Base-by-base conservation (phyloP, 202 grass and related monocot species). In the Cymbopogon flexuosus region DNA sequence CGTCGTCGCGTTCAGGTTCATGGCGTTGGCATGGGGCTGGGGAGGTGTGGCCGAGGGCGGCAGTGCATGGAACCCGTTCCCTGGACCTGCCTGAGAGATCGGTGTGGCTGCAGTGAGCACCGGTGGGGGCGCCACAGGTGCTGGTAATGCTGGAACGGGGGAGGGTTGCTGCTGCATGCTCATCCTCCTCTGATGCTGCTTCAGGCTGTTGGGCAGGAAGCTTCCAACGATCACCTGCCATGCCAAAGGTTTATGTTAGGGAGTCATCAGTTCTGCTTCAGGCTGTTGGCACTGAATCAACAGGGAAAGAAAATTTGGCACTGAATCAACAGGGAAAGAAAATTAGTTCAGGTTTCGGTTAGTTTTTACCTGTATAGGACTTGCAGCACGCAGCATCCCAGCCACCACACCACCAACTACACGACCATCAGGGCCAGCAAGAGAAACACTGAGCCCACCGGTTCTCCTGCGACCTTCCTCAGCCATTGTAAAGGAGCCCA, bases 121-220 rank as follows among this genome's bases (percentile, higher is more conserved):
- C 0, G 84, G 62, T 19, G 84, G 64, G 29, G 82, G 75, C 0
- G 23, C 58, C 58, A 61, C 47, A 2, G 75, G 10, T 33, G 58
- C 68, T 0, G 84, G 76, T 2, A 43, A 46, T 0, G 72, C 58
- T 0, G 80, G 76, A 34, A 24, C 14, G 42, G 39, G 5, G 41
- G 77, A 63, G 56, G 77, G 19, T 5, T 77, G 75, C 0, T 81
- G 68, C 13, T 84, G 79, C 76, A 84, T 31, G 84, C 6, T 85
- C 76, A 76, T 73, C 73, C 90, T 90, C 75, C 86, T 93, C 83
- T 99, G 93, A 60, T 93, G 90, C 81, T 90, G 90, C 81, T 91
- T 99, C 68, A 91, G 41, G 42, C 88, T 93, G 84, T 99, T 93
- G 19, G 96, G 92, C 62, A 95, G 83, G 84, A 99, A 99, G 72